Evolutionary conservation across 495 filamentous ascomycete species (phyloP), one percentile per base, ranked within the genome.

Genomic region (Extremus antarcticus): DNA sequence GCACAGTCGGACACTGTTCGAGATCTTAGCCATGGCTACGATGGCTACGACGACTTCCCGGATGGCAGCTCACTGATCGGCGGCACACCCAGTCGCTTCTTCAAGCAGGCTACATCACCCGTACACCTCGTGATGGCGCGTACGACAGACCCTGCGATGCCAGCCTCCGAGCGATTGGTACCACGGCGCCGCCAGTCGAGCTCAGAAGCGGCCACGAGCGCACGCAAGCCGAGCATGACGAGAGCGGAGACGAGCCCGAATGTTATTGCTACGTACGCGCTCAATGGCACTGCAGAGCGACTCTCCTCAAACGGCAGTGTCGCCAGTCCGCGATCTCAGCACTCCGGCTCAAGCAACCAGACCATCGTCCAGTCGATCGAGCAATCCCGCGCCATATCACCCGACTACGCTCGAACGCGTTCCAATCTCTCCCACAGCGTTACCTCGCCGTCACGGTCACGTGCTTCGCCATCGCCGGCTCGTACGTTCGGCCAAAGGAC

Each of bases 41-140:
- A 51, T 41, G 10, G 20, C 23, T 47, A 62, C 25, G 58, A 64
- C 43, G 55, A 55, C 32, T 64, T 61, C 45, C 62, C 62, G 17
- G 58, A 59, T 47, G 62, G 62, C 51, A 58, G 52, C 51, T 61
- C 58, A 11, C 52, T 64, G 21, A 40, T 54, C 24, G 46, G 46
- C 29, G 62, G 62, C 35, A 62, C 59, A 13, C 62, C 62, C 7
- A 62, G 59, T 32, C 57, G 62, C 11, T 65, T 65, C 39, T 43
- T 57, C 15, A 55, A 59, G 25, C 56, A 55, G 32, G 50, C 47
- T 20, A 16, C 43, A 16, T 49, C 62, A 15, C 21, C 48, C 15
- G 39, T 20, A 17, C 23, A 52, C 10, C 45, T 25, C 24, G 41
- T 50, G 19, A 25, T 57, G 2, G 50, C 54, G 40, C 32, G 55